Conservation (phyloP, 2,329 filamentous ascomycete genomes). For the Cytospora piceicola region DNA sequence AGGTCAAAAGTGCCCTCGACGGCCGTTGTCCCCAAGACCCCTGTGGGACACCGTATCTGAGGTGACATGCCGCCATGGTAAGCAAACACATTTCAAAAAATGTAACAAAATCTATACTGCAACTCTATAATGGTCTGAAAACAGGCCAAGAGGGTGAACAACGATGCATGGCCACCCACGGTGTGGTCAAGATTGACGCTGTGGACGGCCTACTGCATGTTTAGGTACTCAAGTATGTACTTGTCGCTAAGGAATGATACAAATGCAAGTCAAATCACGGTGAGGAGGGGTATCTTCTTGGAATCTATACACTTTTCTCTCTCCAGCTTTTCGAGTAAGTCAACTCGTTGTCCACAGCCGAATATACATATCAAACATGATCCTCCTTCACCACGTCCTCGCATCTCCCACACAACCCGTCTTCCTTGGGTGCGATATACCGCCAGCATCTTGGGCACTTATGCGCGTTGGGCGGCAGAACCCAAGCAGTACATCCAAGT, state of each 20-base stretch:
- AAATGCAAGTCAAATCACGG: background rate
- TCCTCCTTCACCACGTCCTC: slow-evolving; percentile 60
- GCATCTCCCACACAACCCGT: slow-evolving; percentile 74
- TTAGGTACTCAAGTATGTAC: too few species aligned
- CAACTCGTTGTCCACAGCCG: background rate
- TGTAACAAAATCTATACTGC: background rate
- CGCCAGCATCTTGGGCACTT: slow-evolving; percentile 94
- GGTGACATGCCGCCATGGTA: slow-evolving; percentile 3
- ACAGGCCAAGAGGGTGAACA: background rate
- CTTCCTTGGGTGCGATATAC: slow-evolving; percentile 70
- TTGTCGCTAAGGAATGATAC: background rate
- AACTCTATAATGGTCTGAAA: background rate
- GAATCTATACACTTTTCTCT: background rate
- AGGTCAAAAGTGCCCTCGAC: too few species aligned
- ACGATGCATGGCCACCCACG: background rate
- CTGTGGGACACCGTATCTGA: too few species aligned
- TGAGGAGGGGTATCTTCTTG: slow-evolving; percentile 11
- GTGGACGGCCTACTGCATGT: background rate
- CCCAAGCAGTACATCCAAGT: slow-evolving; percentile 45
- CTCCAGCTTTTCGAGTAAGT: background rate
- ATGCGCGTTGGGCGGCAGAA: slow-evolving; percentile 53
- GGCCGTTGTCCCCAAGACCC: too few species aligned
- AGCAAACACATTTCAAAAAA: background rate
- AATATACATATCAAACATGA: background rate
- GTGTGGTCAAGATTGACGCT: background rate